phyloP scores from a whole-genome alignment of 768 basidiomycete genomes.

The Tricholoma bakamatsutake region DNA sequence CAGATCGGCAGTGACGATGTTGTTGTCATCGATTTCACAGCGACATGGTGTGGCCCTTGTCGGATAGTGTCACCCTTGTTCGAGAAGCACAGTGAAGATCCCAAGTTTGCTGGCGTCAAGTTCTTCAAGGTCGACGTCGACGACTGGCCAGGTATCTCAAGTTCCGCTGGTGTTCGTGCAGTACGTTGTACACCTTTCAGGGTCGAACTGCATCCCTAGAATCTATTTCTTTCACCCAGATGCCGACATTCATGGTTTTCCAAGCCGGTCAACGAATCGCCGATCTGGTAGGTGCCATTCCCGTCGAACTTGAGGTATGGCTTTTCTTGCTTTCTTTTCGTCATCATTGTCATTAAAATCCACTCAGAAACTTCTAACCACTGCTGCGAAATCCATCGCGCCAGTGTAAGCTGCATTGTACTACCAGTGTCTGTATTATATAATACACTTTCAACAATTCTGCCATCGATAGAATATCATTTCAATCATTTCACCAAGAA shows the following conservation, averaged over 20 bases:
- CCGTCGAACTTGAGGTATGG: constrained; percentile 23
- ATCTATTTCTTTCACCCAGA: constrained; percentile 17
- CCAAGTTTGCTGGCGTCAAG: constrained; percentile 30
- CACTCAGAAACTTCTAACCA: background rate
- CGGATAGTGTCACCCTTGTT: constrained; percentile 58
- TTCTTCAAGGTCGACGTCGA: constrained; percentile 80
- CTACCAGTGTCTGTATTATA: background rate
- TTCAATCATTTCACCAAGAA: background rate
- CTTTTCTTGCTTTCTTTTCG: background rate
- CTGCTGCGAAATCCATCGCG: background rate
- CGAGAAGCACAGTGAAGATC: constrained; percentile 41
- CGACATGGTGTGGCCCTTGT: constrained; percentile 75
- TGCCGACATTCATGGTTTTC: constrained; percentile 29
- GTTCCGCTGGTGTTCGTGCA: constrained; percentile 57
- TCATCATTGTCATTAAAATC: background rate
- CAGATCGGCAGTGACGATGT: constrained; percentile 43
- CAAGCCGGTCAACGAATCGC: constrained; percentile 21
- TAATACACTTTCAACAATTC: background rate
- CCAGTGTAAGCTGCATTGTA: background rate
- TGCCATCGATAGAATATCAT: background rate
- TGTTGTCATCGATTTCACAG: constrained; percentile 68
- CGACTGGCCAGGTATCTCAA: constrained; percentile 40
- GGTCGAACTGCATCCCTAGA: too few relatives aligned
- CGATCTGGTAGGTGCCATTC: constrained; percentile 35
- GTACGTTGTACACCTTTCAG: constrained; percentile 31